Percentiles rank a stretch among this genome's conserved stretches.
Evolutionary conservation across 2,329 filamentous ascomycete genomes (phyloP).

Genomic region (Aspergillus cejpii): DNA sequence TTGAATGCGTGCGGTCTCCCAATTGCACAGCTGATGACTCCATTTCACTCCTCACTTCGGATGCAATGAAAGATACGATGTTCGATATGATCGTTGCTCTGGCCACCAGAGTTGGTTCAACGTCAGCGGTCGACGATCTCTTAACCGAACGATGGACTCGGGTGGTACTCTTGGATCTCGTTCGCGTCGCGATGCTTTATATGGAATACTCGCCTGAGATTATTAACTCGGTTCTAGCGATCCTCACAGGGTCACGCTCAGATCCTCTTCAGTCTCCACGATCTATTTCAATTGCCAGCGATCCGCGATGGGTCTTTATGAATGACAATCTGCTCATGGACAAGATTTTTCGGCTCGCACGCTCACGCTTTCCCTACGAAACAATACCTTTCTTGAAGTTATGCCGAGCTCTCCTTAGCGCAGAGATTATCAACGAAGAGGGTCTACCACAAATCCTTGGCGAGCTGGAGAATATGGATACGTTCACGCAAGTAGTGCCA

Average conservation of each 20-base stretch:
- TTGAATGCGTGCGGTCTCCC: slow-evolving; percentile 41
- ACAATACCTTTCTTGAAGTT: slow-evolving; percentile 69
- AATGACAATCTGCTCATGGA: slow-evolving; percentile 53
- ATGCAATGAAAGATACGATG: slow-evolving; percentile 42
- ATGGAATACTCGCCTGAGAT: slow-evolving; percentile 69
- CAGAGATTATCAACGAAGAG: slow-evolving; percentile 40
- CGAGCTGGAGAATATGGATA: slow-evolving; percentile 62
- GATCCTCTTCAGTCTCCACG: slow-evolving; percentile 16
- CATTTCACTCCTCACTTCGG: slow-evolving; percentile 43
- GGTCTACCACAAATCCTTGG: slow-evolving; percentile 51
- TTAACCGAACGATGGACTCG: slow-evolving; percentile 59
- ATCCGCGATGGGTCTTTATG: slow-evolving; percentile 49
- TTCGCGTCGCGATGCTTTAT: slow-evolving; percentile 60
- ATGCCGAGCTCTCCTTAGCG: slow-evolving; percentile 56
- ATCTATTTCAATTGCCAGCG: slow-evolving; percentile 18
- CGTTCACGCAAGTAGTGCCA: slow-evolving; percentile 72
- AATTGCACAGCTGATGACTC: slow-evolving; percentile 41
- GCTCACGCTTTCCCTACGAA: slow-evolving; percentile 78
- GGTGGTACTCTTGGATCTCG: slow-evolving; percentile 59
- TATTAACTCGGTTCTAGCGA: slow-evolving; percentile 57
- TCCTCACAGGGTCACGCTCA: slow-evolving; percentile 48
- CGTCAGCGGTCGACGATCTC: slow-evolving; percentile 46
- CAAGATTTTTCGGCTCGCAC: slow-evolving; percentile 59
- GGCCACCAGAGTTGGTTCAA: slow-evolving; percentile 39
- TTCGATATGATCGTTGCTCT: slow-evolving; percentile 45